Evolutionary conservation across 2,329 filamentous ascomycete species (phyloP).

Genomic region (Didymellaceae sp.): DNA sequence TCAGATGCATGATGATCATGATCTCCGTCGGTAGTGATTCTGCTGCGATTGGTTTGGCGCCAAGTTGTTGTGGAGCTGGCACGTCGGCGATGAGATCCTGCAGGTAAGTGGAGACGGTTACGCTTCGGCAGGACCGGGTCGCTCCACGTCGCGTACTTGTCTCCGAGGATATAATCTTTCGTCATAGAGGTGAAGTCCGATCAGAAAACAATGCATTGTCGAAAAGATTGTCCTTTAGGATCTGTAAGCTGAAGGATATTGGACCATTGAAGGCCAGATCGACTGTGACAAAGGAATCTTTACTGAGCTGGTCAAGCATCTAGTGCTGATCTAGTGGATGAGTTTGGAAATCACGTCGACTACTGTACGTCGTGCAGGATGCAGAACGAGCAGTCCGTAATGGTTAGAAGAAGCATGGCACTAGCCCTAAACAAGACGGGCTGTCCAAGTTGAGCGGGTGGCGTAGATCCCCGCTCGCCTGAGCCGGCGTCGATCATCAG

Average conservation of each 20-base stretch:
- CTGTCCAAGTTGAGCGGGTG: neutral
- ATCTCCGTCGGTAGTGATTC: neutral
- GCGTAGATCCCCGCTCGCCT: neutral
- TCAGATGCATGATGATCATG: neutral
- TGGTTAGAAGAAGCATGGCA: neutral
- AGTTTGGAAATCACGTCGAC: neutral
- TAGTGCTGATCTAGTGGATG: neutral
- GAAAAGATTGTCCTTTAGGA: neutral
- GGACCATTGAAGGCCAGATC: neutral
- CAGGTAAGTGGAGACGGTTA: slow-evolving; percentile 11
- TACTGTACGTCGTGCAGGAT: slow-evolving; percentile 4
- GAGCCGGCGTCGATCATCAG: neutral
- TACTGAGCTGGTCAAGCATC: neutral
- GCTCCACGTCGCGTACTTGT: slow-evolving; percentile 1
- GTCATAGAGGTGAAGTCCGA: neutral
- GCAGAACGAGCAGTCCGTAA: neutral
- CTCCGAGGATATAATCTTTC: neutral
- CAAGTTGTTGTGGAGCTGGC: slow-evolving; percentile 4
- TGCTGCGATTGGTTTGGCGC: slow-evolving; percentile 1
- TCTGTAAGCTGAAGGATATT: no score
- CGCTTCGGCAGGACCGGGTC: slow-evolving; percentile 3
- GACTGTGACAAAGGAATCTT: no score
- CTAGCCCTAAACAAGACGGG: neutral
- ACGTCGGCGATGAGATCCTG: slow-evolving; percentile 19
- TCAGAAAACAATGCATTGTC: neutral